A percentile compares a stretch with the other conserved stretches of the same genome.
Conservation (phyloP, 345 rosid genomes). For the Eucalyptus sp. region DNA sequence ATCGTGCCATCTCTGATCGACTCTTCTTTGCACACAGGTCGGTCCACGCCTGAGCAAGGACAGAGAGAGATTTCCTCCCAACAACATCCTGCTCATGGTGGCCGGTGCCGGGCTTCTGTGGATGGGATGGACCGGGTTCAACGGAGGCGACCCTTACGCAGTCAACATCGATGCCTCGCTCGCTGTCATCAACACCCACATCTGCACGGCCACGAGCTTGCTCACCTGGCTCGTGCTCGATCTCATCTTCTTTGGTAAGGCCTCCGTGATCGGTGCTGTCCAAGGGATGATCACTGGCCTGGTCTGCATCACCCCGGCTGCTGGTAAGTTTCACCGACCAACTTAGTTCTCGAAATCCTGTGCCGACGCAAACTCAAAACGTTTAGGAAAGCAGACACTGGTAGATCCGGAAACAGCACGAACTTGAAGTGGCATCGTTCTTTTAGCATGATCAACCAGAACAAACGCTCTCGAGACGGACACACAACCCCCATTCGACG, state of each 20-base stretch:
- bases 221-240: constrained; percentile 32
- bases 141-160: constrained; percentile 42
- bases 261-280: constrained; percentile 40
- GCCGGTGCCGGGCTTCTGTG: constrained; percentile 40
- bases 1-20: background rate
- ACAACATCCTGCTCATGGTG: constrained; percentile 33
- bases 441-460: background rate
- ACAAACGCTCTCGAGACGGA: background rate
- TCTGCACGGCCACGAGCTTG: constrained; percentile 39
- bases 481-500: background rate
- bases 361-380: background rate
- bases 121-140: constrained; percentile 54
- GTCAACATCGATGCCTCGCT: constrained; percentile 21
- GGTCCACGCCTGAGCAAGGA: constrained; percentile 37
- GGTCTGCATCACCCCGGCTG: constrained; percentile 48
- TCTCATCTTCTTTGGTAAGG: constrained; percentile 12
- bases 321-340: constrained; percentile 2
- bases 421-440: background rate
- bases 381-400: background rate
- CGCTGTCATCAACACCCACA: constrained; percentile 35
- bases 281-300: constrained; percentile 54
- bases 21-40: constrained; percentile 3
- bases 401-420: background rate
- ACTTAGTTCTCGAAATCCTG: background rate
- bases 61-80: constrained; percentile 39